Base-by-base conservation (phyloP, 257 asterid genomes). In the Fraxinus americana region DNA sequence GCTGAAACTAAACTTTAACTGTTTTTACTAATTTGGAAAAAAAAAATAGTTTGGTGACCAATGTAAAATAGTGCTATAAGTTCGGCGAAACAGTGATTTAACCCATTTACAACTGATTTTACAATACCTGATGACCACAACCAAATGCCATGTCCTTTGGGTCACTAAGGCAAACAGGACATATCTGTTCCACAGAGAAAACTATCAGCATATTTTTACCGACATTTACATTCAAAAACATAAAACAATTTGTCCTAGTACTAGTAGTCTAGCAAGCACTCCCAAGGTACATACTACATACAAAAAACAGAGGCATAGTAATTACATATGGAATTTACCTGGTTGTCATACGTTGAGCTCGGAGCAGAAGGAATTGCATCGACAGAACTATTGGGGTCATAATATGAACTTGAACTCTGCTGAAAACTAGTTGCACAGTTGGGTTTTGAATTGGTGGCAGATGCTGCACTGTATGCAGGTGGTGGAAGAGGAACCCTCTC, bases 61-160 rank as follows among this genome's bases (percentile, higher is more conserved):
- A 17, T 17, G 23, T 52, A 52, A 52, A 4, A 52, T 52, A 52
- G 25, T 4, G 23, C 2, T 52, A 52, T 52, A 50, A 16, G 21
- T 50, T 16, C 2, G 61, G 17, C 4, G 61, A 50, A 50, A 50
- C 21, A 50, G 9, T 50, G 21, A 16, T 52, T 52, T 17, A 52
- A 52, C 25, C 7, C 21, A 52, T 52, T 52, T 14, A 52, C 13
- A 14, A 29, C 7, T 27, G 66, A 23, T 69, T 34, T n/a, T 69
- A 36, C 75, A 52, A 16, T 86, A 94, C 98, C 97, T 94, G 98
- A 86, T 94, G 98, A 75, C 98, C 98, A 63, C 98, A 94, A 29
- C 98, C 98, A 78, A 94, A 94, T 66, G 97, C 98, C 98, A 93
- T 89, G 85, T 93, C 96, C 85, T 93, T 92, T 11, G 91, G 84